Evolutionary conservation across 2,329 filamentous ascomycete species (phyloP).

Genomic region (Fusarium sp.): DNA sequence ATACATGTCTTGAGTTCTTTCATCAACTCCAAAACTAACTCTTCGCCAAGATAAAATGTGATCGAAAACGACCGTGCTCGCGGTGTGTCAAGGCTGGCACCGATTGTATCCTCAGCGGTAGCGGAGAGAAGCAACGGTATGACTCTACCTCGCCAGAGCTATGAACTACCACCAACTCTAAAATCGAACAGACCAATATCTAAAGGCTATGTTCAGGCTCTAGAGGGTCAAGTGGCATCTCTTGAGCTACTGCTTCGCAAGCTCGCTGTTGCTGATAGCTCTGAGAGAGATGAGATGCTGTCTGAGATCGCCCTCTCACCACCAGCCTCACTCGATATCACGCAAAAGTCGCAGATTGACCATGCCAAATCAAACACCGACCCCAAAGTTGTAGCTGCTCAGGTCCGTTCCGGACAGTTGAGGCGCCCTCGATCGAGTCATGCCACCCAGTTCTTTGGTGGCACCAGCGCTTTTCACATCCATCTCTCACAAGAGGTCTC

Average conservation of each 20-base stretch:
- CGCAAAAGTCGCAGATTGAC: constrained; percentile 27
- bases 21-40: background rate
- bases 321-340: constrained; percentile 24
- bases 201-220: constrained; percentile 57
- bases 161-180: background rate
- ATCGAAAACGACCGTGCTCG: constrained; percentile 60
- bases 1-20: background rate
- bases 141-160: background rate
- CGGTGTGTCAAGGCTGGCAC: constrained; percentile 56
- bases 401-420: constrained; percentile 47
- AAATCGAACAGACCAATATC: constrained; percentile 51
- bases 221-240: constrained; percentile 57
- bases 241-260: constrained; percentile 57
- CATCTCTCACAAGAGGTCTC: constrained; percentile 45
- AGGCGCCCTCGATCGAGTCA: constrained; percentile 53
- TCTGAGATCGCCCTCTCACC: constrained; percentile 47
- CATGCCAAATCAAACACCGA: constrained; percentile 40
- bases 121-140: constrained; percentile 55
- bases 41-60: constrained; percentile 59
- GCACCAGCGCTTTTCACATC: constrained; percentile 58
- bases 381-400: constrained; percentile 45
- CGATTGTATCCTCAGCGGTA: constrained; percentile 52
- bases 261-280: constrained; percentile 52
- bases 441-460: constrained; percentile 58
- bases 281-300: constrained; percentile 54